Percentiles rank a stretch among this genome's conserved stretches.
Conservation (phyloP, 2,329 filamentous ascomycete species). For the Pseudogymnoascus sp. region DNA sequence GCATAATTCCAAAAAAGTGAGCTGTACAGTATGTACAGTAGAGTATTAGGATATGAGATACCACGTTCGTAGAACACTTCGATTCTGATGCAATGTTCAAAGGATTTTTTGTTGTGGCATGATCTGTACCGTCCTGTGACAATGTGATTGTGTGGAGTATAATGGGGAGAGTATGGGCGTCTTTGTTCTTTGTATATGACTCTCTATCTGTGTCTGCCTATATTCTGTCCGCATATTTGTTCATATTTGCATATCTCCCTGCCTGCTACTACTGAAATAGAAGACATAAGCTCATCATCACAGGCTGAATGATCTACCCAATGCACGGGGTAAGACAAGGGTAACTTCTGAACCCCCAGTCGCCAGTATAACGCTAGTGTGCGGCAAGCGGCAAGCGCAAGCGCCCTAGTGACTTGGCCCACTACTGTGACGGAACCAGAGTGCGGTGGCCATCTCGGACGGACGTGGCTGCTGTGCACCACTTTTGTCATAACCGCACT, state of each 20-base stretch:
- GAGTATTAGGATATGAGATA: slow-evolving; percentile 8
- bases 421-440: slow-evolving; percentile 8
- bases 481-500: slow-evolving; percentile 9
- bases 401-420: slow-evolving; percentile 8
- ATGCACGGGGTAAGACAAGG: not conserved
- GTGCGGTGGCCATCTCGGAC: slow-evolving; percentile 6
- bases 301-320: not conserved
- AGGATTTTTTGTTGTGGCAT: not conserved
- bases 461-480: slow-evolving; percentile 6
- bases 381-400: slow-evolving; percentile 1
- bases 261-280: not conserved
- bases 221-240: not conserved
- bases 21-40: slow-evolving; percentile 7
- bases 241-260: not conserved
- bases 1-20: slow-evolving; percentile 6
- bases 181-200: not conserved
- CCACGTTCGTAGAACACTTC: slow-evolving; percentile 8
- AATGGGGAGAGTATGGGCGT: not conserved
- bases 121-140: not conserved
- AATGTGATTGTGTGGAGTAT: not conserved
- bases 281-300: not conserved
- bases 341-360: slow-evolving; percentile 1
- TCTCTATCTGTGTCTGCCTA: not conserved
- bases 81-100: slow-evolving; percentile 5
- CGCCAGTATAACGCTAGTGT: not conserved